These are phyloP conservation scores for Russula sp. DNA, from an alignment of 768 basidiomycete genomes.

Conservation along the genomic window DNA sequence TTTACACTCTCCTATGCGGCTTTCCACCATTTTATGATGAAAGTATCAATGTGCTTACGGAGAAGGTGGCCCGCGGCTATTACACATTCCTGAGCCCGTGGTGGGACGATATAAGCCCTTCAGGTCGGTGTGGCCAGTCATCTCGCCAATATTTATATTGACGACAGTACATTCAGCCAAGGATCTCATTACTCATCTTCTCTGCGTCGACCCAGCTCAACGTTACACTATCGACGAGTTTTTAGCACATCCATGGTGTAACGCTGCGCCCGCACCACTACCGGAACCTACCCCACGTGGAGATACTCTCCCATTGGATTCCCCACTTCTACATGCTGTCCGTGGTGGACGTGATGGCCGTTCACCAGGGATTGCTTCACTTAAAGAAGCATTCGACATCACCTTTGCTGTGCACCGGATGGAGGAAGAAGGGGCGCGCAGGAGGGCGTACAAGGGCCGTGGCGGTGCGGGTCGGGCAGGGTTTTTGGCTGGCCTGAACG, in stretches of 20 bases:
- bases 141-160: conserved; percentile 21
- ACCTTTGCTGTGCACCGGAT: conserved; percentile 99
- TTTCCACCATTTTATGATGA: conserved; percentile 99
- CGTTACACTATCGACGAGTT: conserved; percentile 99
- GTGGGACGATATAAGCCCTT: conserved; percentile 93
- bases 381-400: conserved; percentile 98
- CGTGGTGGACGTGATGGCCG: conserved; percentile 72
- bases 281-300: conserved; percentile 63
- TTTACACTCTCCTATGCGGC: conserved; percentile 96
- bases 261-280: conserved; percentile 57
- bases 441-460: conserved; percentile 75
- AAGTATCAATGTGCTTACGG: conserved; percentile 95
- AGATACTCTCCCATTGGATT: conserved; percentile 62
- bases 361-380: conserved; percentile 86
- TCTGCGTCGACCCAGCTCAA: conserved; percentile 93
- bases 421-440: conserved; percentile 95
- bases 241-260: conserved; percentile 94
- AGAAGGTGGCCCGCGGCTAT: conserved; percentile 95
- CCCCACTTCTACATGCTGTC: conserved; percentile 80
- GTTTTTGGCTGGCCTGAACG: conserved; percentile 84
- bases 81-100: conserved; percentile 99
- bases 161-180: conserved; percentile 59
- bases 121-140: conserved; percentile 49
- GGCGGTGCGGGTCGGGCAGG: conserved; percentile 74
- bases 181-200: conserved; percentile 89